Evolutionary conservation across 2,329 filamentous ascomycete species (phyloP), one percentile per base, ranked within the genome.

Genomic region (Calonectria multiphialidica): DNA sequence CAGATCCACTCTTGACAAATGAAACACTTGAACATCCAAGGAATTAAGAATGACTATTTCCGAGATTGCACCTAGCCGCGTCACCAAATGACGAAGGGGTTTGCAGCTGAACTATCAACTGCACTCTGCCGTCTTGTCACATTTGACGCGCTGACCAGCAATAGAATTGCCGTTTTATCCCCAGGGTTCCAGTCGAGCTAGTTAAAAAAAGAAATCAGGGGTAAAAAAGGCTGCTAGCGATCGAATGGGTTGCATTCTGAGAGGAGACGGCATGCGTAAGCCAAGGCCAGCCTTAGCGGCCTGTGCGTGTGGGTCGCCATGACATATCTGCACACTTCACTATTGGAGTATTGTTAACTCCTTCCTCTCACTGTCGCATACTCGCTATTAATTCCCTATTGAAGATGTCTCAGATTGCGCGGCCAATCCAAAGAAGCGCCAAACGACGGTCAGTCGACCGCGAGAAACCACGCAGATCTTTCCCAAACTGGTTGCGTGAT

Each of bases 231-330:
- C 53, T 57, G 53, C 30, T 28, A 40, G 8, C 25, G 53, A 23
- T 7, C 23, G 53, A 8, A n/a, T 28, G 53, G 53, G 53, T 57
- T 57, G 53, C 53, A 57, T 35, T 23, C 33, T n/a, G 40, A 37
- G 53, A 57, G 53, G 53, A 57, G 33, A 57, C 40, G 50, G 53
- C 30, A 57, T 57, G 53, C 53, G 53, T 57, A 57, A 57, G 33
- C 53, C 53, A 25, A n/a, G 50, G n/a, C 53, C n/a, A 57, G n/a
- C 35, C 33, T 12, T 9, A 15, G 53, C 53, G 53, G 53, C 33
- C 53, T 57, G 53, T 57, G 53, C 33, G 30, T 57, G 53, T 57
- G 53, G 53, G 53, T 57, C 33, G 5, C 18, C n/a, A 57, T 40
- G 53, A 18, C n/a, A 57, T 37, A 40, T 55, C 50, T 18, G 53